Base-by-base conservation (phyloP, 805 yeast genomes). In the Cephaloascus albidus region DNA sequence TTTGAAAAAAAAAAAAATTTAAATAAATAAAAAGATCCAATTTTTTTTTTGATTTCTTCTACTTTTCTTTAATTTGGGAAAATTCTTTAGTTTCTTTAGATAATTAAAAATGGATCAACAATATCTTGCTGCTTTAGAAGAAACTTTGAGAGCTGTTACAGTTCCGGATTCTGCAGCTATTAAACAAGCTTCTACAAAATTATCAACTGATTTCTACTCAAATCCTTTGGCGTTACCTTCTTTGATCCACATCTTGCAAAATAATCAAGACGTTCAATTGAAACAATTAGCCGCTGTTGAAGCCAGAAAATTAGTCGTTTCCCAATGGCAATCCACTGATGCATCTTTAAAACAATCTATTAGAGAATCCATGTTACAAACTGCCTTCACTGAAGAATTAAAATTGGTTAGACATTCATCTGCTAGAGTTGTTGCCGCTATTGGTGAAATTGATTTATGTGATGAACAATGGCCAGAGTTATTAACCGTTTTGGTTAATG, bases 281-380 rank as follows among this genome's bases (percentile, higher is more conserved):
- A 83, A 85, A 53, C 95, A 88, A 61, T 71, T 93, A 45, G 94
- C 97, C n/a, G 94, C 96, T 45, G 96, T 93, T 45, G 98, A 93
- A 66, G 87, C 89, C 33, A 79, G 96, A 64, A 93, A 93, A 61
- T 74, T 84, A 54, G 77, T 89, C 32, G 55, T 70, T 39, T 68
- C 72, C 47, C 79, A 78, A 54, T 93, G 97, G 97, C 68, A 61
- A 32, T 47, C 51, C 4, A 61, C 72, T 33, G 74, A 71, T 48
- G 76, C 58, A 18, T 45, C 67, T 5, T 55, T 74, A 40, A 78
- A 80, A 61, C 65, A 69, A 33, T 71, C 72, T 41, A 79, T 93
- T 56, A 79, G 85, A 56, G 68, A 68, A 28, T 70, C 90, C 20
- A 61, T 90, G 45, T 71, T 90, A 50, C 70, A 74, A 50, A 70